Evolutionary conservation across 768 basidiomycete genomes (phyloP).

Genomic region (Sarcomyxa edulis): DNA sequence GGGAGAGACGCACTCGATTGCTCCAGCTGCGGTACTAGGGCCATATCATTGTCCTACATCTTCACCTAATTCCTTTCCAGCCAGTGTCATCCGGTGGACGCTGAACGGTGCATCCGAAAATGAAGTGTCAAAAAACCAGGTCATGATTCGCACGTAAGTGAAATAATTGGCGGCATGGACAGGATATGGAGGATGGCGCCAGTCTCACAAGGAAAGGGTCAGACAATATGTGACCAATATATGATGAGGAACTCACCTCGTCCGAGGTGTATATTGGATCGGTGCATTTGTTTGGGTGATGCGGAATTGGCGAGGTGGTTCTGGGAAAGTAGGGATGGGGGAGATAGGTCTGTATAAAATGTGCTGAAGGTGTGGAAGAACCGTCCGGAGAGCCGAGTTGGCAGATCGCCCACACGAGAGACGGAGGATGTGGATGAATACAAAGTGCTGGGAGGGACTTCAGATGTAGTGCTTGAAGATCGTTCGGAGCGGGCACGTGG

Average conservation of each 20-base stretch:
- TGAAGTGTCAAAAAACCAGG: conserved; percentile 95
- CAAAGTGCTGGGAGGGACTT: conserved; percentile 30
- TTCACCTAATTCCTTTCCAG: conserved; percentile 92
- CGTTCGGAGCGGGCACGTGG: conserved; percentile 52
- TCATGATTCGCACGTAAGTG: conserved; percentile 84
- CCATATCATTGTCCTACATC: conserved; percentile 98
- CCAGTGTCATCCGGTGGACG: conserved; percentile 93
- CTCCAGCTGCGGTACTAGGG: conserved; percentile 95
- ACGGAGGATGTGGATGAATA: conserved; percentile 42
- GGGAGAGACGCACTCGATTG: conserved; percentile 64
- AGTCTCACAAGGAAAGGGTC: conserved; percentile 46
- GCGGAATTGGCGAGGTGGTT: conserved; percentile 22
- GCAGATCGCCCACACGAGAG: conserved; percentile 63
- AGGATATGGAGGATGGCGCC: conserved; percentile 69
- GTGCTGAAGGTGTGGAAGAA: conserved; percentile 72
- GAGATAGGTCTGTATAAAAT: conserved; percentile 66
- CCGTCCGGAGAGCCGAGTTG: conserved; percentile 76
- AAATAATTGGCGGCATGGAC: conserved; percentile 64
- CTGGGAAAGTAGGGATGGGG: conserved; percentile 55
- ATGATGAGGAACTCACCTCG: conserved; percentile 23
- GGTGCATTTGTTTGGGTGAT: conserved; percentile 52
- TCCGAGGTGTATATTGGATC: conserved; percentile 81
- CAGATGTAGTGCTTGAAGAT: conserved; percentile 39
- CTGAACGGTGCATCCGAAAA: conserved; percentile 83
- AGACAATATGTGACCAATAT: too few species aligned